Evolutionary conservation across 2,329 filamentous ascomycete genomes (phyloP), one percentile per base, ranked within the genome.

Genomic region (Fusarium dimerum): DNA sequence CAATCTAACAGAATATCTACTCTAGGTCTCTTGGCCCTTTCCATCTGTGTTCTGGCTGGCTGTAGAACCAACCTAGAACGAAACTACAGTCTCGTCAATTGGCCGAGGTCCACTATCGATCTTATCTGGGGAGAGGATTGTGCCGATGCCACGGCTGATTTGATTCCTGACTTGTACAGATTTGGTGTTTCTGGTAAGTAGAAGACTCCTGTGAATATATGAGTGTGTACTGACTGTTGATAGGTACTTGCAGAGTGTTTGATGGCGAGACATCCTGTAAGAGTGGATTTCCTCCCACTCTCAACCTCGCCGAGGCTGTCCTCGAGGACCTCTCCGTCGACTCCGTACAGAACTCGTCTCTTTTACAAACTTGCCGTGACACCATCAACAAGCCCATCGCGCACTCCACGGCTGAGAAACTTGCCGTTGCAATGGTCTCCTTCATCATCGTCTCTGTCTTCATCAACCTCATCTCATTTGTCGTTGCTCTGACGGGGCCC

Each of bases 41-140:
- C 57, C 2, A 50, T 61, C 8, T 62, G 57, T 38, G 50, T 62
- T 17, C 48, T 62, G 0, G 44, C 55, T 9, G 59, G 59, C 12
- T 60, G 60, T 11, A 40, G 52, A 34, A 56, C 45, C 2, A 48
- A 41, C 1, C 50, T 50, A n/a, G 59, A 61, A 13, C 54, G 40
- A 17, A 61, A 54, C 20, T 61, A 55, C 36, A 53, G 50, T 30
- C 47, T 62, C 12, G 16, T 62, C 39, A 58, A 61, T 30, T 62
- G 60, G 60, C 55, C 60, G 1, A 51, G 49, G n/a, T 50, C 48
- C 15, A 59, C 57, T 0, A 45, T 62, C 18, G 39, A 38, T 1
- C 55, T 62, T 3, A 20, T 59, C 18, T 62, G 52, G 55, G 55
- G 50, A 15, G 4, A 47, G 12, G 60, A 59, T 5, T 62, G 60